Evolutionary conservation across 2,329 filamentous ascomycete genomes (phyloP).

Genomic region (Sclerotinia borealis): DNA sequence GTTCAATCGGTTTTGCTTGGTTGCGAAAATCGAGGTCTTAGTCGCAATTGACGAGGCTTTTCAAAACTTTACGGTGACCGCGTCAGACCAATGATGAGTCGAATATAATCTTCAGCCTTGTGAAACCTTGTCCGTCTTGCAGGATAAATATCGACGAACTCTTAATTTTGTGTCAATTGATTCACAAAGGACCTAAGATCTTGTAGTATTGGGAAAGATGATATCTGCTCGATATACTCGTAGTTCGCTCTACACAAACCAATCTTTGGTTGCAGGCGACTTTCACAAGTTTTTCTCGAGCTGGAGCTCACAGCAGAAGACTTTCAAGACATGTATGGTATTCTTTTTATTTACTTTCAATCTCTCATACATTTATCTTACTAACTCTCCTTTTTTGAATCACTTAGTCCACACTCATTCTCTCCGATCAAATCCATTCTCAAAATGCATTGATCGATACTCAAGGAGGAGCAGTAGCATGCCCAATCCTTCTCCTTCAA

Average conservation of each 20-base stretch:
- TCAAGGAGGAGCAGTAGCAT: not conserved
- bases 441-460: not conserved
- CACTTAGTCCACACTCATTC: not conserved
- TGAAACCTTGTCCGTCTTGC: not conserved
- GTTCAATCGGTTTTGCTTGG: conserved; percentile 13
- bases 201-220: not conserved
- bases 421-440: not conserved
- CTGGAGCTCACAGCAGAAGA: not conserved
- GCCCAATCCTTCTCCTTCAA: not conserved
- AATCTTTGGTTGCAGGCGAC: not conserved
- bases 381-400: not conserved
- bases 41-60: conserved; percentile 5
- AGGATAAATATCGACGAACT: too few species aligned
- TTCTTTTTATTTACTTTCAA: not conserved
- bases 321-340: conserved; percentile 1
- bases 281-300: conserved; percentile 6
- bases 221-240: not conserved
- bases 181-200: not conserved
- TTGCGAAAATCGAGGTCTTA: not conserved
- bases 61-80: conserved; percentile 6
- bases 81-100: not conserved
- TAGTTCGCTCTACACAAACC: not conserved
- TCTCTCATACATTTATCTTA: not conserved
- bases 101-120: conserved; percentile 4
- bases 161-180: not conserved